Evolutionary conservation across 768 basidiomycete species (phyloP), one percentile per base, ranked within the genome.

Genomic region (Hysterangium stoloniferum): DNA sequence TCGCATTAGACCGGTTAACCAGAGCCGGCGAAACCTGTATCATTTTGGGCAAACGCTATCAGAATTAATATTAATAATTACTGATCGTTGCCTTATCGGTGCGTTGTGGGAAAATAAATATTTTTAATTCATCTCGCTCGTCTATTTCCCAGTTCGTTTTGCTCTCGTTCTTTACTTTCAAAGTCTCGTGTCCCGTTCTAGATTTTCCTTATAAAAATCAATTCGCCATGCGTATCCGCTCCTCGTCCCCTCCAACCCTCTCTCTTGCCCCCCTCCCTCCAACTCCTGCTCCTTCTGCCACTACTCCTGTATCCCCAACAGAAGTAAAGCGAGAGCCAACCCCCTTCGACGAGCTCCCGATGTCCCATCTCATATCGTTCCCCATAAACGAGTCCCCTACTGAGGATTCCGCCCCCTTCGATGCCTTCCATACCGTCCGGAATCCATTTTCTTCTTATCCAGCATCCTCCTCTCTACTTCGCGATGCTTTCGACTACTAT

Each of bases 191-290:
- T 45, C 44, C 8, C 20, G 44, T 33, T 31, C 44, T 19, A 45
- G 15, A 27, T 29, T 27, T 45, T 31, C 19, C 44, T 28, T 27
- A 29, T 29, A 27, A 29, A 20, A 20, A 48, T 31, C 20, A 17
- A 34, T 37, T 37, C 46, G 32, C 17, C 24, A 37, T 48, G 43
- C 46, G 44, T 45, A 25, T 48, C 36, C 44, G 32, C 19, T 42
- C 40, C 44, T 52, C 41, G 28, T 33, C 52, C 22, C 46, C 46
- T 19, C 45, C 46, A 4, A 36, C 45, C 17, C 32, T 52, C 17
- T 52, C 51, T 17, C 34, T 47, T 27, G 45, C 29, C n/a, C 51
- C 45, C 44, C 54, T 56, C 34, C 55, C 54, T 44, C 48, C 55
- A 27, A 17, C 53, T 37, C 45, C 54, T 42, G 28, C 48, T 36